Base-by-base conservation (phyloP, 768 basidiomycete species). In the Russula olivacea region DNA sequence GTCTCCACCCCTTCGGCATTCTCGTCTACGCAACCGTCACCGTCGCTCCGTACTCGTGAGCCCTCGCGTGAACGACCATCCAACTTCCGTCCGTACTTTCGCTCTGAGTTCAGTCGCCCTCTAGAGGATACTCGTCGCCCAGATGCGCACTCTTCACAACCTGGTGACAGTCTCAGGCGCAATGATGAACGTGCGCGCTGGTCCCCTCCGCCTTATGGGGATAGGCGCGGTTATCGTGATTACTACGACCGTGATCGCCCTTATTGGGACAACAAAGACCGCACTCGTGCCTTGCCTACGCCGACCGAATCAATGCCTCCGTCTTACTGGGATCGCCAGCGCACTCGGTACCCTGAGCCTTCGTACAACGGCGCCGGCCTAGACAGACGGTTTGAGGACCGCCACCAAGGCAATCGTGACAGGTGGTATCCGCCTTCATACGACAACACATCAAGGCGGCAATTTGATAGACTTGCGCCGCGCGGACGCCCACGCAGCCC, bases 401-500 rank as follows among this genome's bases (percentile, higher is more conserved):
- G 59, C 25, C 52, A 57, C 38, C 66, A 50, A 56, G 58, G 38
- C 40, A 60, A 50, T 43, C 66, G 57, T 45, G 60, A 67, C 6
- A 49, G 56, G 30, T 62, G 58, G 55, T 56, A 65, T 28, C 54
- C 48, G 5, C 17, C 55, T 21, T 25, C 59, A 21, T 48, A 48
- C 25, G 66, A 56, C 4, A 58, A 62, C 38, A 14, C 58, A 9
- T 25, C 58, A 9, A 48, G 51, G 52, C 55, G 55, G 17, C 58
- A 38, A 32, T 40, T 66, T 52, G 58, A 59, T 43, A 19, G 45
- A 21, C 52, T 38, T 36, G 2, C 41, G 9, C 38, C 55, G 12
- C 67, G 67, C 9, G 67, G 55, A 49, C 67, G 67, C 30, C 58
- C 61, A 3, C 67, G 64, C 41, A 68, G 67, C 30, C 61, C 65